These are phyloP conservation scores for Sporodiniella umbellata DNA, from an alignment of 371 early-diverging fungal species.

Conservation along the genomic window DNA sequence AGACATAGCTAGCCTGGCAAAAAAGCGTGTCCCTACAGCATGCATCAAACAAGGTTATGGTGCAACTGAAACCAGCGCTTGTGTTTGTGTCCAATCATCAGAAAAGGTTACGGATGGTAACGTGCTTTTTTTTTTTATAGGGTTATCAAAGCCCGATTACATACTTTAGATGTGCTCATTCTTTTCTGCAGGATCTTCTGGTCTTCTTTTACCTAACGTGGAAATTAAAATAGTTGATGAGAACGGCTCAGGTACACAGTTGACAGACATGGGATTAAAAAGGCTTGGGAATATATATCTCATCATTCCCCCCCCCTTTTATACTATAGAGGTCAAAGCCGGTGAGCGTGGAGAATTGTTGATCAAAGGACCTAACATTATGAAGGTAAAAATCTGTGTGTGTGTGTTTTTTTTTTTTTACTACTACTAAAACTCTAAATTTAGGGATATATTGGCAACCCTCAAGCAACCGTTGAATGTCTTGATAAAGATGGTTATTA, in stretches of 20 bases:
- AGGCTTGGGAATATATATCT: no score
- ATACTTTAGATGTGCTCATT: neutral
- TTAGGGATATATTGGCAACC: conserved; percentile 64
- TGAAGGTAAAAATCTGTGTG: conserved; percentile 52
- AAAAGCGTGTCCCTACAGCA: conserved; percentile 38
- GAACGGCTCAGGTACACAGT: conserved; percentile 45
- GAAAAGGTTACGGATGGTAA: conserved; percentile 13
- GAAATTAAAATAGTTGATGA: conserved; percentile 67
- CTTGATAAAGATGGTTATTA: conserved; percentile 65
- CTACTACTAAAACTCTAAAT: no score
- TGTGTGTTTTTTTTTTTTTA: no score
- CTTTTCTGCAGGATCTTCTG: conserved; percentile 58
- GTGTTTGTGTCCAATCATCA: conserved; percentile 4
- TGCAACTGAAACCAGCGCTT: conserved; percentile 8
- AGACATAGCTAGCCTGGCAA: conserved; percentile 46
- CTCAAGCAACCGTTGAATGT: conserved; percentile 61
- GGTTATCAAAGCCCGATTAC: neutral
- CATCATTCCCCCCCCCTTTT: no score
- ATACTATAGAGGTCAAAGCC: conserved; percentile 50
- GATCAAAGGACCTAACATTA: conserved; percentile 79
- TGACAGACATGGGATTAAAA: no score
- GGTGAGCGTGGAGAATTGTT: conserved; percentile 73
- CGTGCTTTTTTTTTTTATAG: no score
- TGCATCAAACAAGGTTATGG: conserved; percentile 31
- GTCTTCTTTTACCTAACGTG: conserved; percentile 64